A percentile compares a stretch with the other conserved stretches of the same genome.
Conservation (phyloP, 345 rosid genomes). For the Tarenaya hassleriana region DNA sequence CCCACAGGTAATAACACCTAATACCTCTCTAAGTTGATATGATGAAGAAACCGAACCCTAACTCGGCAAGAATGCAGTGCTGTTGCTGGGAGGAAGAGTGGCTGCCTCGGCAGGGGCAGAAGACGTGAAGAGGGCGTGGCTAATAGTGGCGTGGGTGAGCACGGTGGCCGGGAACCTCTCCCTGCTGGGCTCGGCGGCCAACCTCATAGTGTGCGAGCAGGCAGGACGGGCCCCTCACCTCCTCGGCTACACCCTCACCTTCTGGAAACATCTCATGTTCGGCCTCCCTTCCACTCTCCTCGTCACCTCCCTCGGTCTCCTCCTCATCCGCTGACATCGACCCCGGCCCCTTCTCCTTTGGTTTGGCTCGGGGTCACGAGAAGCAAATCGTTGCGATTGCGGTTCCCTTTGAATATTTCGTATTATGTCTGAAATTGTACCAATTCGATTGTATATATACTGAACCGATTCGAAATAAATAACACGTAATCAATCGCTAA, state of each 20-base stretch:
- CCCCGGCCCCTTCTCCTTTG: no score
- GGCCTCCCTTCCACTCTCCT: constrained; percentile 74
- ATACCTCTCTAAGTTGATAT: no score
- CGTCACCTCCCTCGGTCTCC: constrained; percentile 59
- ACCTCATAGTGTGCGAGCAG: constrained; percentile 84
- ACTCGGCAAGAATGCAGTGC: no score
- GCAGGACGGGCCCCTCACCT: constrained; percentile 47
- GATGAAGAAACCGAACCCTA: no score
- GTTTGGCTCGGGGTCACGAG: no score
- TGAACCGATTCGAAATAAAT: no score
- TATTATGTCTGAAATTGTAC: no score
- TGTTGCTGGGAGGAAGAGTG: constrained; percentile 62
- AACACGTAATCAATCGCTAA: no score
- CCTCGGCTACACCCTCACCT: constrained; percentile 51
- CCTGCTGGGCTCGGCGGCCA: constrained; percentile 77
- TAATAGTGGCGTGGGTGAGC: constrained; percentile 82
- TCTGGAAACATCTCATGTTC: constrained; percentile 65
- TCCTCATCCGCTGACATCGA: constrained; percentile 22
- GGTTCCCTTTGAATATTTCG: no score
- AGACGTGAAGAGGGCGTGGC: constrained; percentile 79
- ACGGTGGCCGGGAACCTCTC: constrained; percentile 85
- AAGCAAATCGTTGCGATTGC: no score
- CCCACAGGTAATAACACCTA: constrained; percentile 55
- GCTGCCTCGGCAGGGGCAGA: constrained; percentile 68
- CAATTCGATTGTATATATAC: no score